phyloP scores from a whole-genome alignment of 2,329 filamentous ascomycete genomes.

The Colletotrichum karsti region DNA sequence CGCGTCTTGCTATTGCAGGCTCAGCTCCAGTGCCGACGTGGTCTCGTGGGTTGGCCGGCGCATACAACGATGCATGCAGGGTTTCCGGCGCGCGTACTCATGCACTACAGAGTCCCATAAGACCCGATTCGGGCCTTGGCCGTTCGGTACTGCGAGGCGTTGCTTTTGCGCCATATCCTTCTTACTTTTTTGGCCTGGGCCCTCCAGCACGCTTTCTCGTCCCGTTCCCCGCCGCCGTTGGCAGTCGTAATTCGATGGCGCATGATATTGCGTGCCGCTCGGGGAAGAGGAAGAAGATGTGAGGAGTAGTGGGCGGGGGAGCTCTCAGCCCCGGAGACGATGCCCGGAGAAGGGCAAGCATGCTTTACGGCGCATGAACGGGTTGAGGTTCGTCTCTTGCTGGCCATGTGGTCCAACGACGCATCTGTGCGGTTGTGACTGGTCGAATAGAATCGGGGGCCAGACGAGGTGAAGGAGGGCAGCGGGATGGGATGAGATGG shows the following conservation, averaged over 20 bases:
- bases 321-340: neutral
- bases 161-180: neutral
- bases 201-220: neutral
- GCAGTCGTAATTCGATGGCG: neutral
- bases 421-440: neutral
- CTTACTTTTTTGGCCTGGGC: neutral
- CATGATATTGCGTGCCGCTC: neutral
- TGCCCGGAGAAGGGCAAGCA: neutral
- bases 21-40: neutral
- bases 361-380: neutral
- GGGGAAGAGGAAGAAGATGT: neutral
- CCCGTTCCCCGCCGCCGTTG: neutral
- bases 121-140: neutral
- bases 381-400: too few species aligned
- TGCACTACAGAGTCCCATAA: neutral
- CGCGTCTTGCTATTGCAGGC: neutral
- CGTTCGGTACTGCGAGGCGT: neutral
- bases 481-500: neutral
- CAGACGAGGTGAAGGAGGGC: neutral
- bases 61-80: neutral
- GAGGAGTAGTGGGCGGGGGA: neutral
- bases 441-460: neutral
- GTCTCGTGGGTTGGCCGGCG: conserved; percentile 2
- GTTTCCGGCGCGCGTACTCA: neutral
- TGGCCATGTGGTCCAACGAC: neutral